These are phyloP conservation scores for Licmophora abbreviata DNA, from an alignment of 108 stramenopile genomes.

Conservation along the genomic window DNA sequence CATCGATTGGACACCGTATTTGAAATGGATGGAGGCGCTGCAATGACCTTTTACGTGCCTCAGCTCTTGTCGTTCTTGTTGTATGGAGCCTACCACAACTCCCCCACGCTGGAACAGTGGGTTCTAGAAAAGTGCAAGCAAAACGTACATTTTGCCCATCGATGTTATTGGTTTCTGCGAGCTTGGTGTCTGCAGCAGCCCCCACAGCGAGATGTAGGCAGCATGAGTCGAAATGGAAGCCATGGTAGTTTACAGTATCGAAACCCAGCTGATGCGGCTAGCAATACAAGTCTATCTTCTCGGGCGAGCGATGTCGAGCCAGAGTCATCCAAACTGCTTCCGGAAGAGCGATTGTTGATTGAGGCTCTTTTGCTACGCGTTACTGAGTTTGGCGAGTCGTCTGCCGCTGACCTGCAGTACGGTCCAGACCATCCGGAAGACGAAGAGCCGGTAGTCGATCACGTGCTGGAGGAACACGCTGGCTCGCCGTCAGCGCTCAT, in stretches of 20 bases:
- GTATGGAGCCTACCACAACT: constrained; percentile 74
- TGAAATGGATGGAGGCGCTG: constrained; percentile 43
- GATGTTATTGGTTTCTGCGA: constrained; percentile 81
- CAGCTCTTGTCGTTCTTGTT: constrained; percentile 79
- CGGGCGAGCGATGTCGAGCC: neutral
- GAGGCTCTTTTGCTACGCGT: constrained; percentile 56
- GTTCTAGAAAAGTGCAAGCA: constrained; percentile 59
- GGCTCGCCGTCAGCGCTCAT: constrained; percentile 39
- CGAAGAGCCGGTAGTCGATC: neutral
- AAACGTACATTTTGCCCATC: constrained; percentile 77
- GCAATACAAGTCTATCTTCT: neutral
- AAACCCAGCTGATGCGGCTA: neutral
- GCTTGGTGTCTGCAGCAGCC: constrained; percentile 67
- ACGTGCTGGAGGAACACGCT: neutral
- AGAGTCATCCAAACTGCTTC: constrained; percentile 31
- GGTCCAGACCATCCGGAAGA: constrained; percentile 20
- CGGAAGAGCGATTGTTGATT: constrained; percentile 65
- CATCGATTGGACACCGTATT: constrained; percentile 56
- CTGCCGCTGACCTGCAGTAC: constrained; percentile 47
- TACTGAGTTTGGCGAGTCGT: constrained; percentile 51
- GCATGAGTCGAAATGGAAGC: constrained; percentile 3
- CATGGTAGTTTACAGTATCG: neutral
- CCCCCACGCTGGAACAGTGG: constrained; percentile 66
- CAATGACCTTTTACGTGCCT: constrained; percentile 69
- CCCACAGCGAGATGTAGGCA: constrained; percentile 11